Evolutionary conservation across 345 rosid genomes (phyloP).

Genomic region (Stellera chamaejasme): DNA sequence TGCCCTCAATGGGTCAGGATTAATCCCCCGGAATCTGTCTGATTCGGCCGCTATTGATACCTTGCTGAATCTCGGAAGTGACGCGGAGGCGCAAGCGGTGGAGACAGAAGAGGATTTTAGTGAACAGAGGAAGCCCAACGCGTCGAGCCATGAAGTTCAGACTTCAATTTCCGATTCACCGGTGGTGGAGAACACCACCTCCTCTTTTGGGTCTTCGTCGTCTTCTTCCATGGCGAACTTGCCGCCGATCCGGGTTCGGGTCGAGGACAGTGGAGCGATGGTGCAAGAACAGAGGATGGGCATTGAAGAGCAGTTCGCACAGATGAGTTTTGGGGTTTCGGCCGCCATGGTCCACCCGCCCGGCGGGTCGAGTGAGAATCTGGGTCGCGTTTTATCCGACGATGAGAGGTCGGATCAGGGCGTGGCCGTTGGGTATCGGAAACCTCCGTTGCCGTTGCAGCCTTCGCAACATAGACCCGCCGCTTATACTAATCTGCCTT

Average conservation of each 20-base stretch:
- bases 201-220: constrained; percentile 53
- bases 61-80: constrained; percentile 47
- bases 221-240: constrained; percentile 59
- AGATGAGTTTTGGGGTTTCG: constrained; percentile 30
- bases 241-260: constrained; percentile 59
- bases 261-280: constrained; percentile 21
- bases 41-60: constrained; percentile 50
- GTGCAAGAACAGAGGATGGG: constrained; percentile 18
- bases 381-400: constrained; percentile 30
- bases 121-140: constrained; percentile 17
- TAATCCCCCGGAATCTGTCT: constrained; percentile 57
- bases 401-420: constrained; percentile 70
- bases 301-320: constrained; percentile 56
- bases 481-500: constrained; percentile 33
- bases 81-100: constrained; percentile 21
- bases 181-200: constrained; percentile 33
- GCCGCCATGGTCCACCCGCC: constrained; percentile 12
- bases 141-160: constrained; percentile 35
- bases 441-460: constrained; percentile 69
- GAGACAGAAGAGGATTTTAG: constrained; percentile 21
- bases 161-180: constrained; percentile 51
- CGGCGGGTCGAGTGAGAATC: constrained; percentile 19
- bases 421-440: constrained; percentile 32
- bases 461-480: constrained; percentile 32
- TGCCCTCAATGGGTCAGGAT: constrained; percentile 57